These are phyloP conservation scores for Kuraishia capsulata DNA, from an alignment of 805 yeast genomes.

Conservation along the genomic window DNA sequence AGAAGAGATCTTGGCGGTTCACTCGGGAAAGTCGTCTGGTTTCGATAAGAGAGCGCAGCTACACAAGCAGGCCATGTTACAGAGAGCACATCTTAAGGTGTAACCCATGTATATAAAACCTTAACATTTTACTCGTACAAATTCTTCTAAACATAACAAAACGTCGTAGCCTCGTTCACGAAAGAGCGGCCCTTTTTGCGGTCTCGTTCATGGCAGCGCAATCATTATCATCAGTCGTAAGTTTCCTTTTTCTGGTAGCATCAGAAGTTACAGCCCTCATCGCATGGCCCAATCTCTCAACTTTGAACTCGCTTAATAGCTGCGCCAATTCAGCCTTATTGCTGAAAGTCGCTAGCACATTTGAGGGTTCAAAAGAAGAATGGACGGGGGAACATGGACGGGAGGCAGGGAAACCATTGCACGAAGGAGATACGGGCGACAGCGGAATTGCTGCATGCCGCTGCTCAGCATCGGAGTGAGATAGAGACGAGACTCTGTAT, in stretches of 20 bases:
- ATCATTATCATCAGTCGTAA: neutral
- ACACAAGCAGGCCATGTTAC: slow-evolving; percentile 82
- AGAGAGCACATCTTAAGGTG: slow-evolving; percentile 67
- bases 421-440: neutral
- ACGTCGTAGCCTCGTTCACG: no score
- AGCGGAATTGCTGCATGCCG: neutral
- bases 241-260: slow-evolving; percentile 1
- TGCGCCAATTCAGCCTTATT: slow-evolving; percentile 3
- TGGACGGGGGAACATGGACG: no score
- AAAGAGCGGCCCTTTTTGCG: no score
- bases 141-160: no score
- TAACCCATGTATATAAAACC: neutral
- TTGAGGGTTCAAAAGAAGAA: no score
- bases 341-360: slow-evolving; percentile 1
- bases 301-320: neutral
- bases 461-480: neutral
- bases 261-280: neutral
- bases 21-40: slow-evolving; percentile 71
- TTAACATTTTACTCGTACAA: no score
- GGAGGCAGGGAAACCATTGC: neutral
- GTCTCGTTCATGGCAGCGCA: no score
- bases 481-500: neutral
- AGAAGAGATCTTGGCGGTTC: slow-evolving; percentile 77
- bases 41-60: slow-evolving; percentile 75
- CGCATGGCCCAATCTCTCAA: neutral